Conservation (phyloP, 306 rosid species). For the Castanea mollissima region DNA sequence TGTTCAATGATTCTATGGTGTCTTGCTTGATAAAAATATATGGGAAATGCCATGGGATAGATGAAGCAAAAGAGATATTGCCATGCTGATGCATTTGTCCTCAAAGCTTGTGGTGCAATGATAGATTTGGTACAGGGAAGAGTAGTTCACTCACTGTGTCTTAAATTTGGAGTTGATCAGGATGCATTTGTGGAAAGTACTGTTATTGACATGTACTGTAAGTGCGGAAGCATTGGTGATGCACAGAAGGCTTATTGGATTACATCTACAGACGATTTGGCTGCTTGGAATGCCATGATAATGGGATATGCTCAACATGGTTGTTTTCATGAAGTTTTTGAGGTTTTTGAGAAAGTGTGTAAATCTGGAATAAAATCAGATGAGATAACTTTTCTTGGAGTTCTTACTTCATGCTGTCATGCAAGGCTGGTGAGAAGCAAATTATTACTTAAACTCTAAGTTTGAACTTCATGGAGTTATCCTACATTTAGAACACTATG, state of each 20-base stretch:
- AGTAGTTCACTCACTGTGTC: background rate
- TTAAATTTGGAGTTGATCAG: slow-evolving; percentile 12
- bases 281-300: slow-evolving; percentile 16
- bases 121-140: slow-evolving; percentile 4
- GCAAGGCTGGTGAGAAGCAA: slow-evolving; percentile 7
- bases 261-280: background rate
- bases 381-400: slow-evolving; percentile 5
- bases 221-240: slow-evolving; percentile 12
- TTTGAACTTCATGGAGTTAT: slow-evolving; percentile 1
- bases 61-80: slow-evolving; percentile 1
- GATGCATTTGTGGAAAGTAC: slow-evolving; percentile 14
- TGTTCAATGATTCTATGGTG: slow-evolving; percentile 5
- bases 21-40: slow-evolving; percentile 5
- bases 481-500: slow-evolving; percentile 9
- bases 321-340: background rate
- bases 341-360: slow-evolving; percentile 7
- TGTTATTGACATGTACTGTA: slow-evolving; percentile 10
- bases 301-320: slow-evolving; percentile 21
- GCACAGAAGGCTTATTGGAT: slow-evolving; percentile 10
- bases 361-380: slow-evolving; percentile 9
- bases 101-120: slow-evolving; percentile 12
- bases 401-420: slow-evolving; percentile 16
- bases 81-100: slow-evolving; percentile 10
- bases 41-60: background rate
- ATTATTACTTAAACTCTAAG: background rate